Evolutionary conservation across 2,329 filamentous ascomycete genomes (phyloP).

Genomic region (Fusarium citri): DNA sequence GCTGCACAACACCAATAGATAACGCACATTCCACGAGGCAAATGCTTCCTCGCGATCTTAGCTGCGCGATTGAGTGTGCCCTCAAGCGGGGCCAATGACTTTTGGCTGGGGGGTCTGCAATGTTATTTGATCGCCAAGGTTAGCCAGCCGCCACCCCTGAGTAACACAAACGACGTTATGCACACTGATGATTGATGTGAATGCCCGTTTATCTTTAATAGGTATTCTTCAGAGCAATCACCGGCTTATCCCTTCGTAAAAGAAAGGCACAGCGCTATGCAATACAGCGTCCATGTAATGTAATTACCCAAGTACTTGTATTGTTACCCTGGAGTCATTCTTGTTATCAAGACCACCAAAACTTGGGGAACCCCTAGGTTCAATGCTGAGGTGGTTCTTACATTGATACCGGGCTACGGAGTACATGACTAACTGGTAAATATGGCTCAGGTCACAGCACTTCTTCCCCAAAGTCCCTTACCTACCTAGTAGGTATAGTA

Average conservation of each 20-base stretch:
- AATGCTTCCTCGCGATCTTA: conserved; percentile 34
- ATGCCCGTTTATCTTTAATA: background rate
- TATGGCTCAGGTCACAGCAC: background rate
- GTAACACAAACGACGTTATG: conserved; percentile 18
- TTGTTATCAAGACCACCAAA: background rate
- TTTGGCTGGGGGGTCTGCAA: conserved; percentile 15
- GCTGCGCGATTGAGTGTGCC: conserved; percentile 30
- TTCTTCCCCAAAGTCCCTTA: conserved; percentile 7
- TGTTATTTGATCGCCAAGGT: conserved; percentile 25
- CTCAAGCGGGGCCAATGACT: conserved; percentile 32
- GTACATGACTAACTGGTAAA: background rate
- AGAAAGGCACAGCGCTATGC: conserved; percentile 9
- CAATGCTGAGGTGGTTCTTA: background rate
- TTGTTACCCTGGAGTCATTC: conserved; percentile 16
- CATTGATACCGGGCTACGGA: background rate
- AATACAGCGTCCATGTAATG: background rate
- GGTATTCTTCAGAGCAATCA: conserved; percentile 1
- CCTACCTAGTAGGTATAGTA: too few species aligned
- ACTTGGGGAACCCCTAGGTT: background rate
- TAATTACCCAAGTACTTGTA: background rate
- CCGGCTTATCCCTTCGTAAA: conserved; percentile 13
- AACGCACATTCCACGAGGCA: conserved; percentile 35
- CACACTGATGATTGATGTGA: conserved; percentile 16
- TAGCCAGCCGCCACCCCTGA: conserved; percentile 27
- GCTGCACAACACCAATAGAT: conserved; percentile 17